These are phyloP conservation scores for Gracilaria vermiculophylla DNA, from an alignment of 23 red algal genomes.

Conservation along the genomic window DNA sequence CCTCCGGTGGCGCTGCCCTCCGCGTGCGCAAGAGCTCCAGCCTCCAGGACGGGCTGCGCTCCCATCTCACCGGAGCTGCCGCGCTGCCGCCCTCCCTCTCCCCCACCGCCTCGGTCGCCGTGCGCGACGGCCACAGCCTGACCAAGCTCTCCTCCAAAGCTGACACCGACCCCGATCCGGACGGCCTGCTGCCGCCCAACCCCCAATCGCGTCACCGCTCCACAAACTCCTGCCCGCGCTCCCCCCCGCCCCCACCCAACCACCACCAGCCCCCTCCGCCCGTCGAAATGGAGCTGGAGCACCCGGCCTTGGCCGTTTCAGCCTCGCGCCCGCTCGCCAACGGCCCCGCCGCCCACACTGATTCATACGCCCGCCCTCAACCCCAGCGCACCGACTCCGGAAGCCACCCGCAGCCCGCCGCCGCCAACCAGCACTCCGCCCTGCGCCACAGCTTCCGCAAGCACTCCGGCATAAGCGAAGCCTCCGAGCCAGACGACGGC, in stretches of 20 bases:
- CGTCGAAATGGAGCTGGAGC: constrained; percentile 1
- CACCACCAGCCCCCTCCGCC: neutral
- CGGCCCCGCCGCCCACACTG: neutral
- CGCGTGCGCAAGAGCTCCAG: constrained; percentile 17
- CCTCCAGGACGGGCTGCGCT: neutral
- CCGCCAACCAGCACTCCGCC: neutral
- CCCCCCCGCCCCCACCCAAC: neutral
- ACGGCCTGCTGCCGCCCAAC: neutral
- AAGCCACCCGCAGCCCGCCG: neutral
- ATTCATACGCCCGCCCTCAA: neutral
- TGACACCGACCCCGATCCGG: neutral
- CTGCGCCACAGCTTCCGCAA: constrained; percentile 10
- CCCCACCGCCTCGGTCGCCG: neutral
- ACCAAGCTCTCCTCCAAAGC: neutral
- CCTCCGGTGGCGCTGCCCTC: neutral
- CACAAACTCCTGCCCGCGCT: neutral
- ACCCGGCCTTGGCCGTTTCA: neutral
- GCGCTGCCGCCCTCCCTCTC: neutral
- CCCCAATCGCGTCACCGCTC: neutral
- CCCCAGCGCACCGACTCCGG: neutral
- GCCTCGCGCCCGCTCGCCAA: neutral
- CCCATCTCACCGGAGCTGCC: neutral
- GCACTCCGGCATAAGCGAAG: constrained; percentile 5
- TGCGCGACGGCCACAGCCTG: neutral
- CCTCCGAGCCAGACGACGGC: neutral